Evolutionary conservation across 2,329 filamentous ascomycete species (phyloP).

Genomic region (Fusarium sp.): DNA sequence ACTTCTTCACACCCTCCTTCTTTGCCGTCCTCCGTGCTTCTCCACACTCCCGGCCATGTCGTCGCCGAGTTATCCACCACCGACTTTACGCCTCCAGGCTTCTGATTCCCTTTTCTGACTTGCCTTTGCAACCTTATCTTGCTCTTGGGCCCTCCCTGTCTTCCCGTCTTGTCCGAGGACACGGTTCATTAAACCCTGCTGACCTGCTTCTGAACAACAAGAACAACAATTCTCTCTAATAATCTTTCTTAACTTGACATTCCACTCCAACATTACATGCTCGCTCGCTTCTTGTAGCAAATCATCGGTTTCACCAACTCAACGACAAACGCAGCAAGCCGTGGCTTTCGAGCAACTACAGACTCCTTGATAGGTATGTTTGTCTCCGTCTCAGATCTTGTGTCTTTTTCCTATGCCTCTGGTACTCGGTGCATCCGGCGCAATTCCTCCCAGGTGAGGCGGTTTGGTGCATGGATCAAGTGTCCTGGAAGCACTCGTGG

Average conservation of each 20-base stretch:
- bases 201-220: constrained; percentile 14
- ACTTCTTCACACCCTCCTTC: constrained; percentile 32
- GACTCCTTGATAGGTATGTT: constrained; percentile 37
- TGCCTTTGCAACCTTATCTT: constrained; percentile 44
- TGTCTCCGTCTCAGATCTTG: constrained; percentile 37
- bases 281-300: constrained; percentile 34
- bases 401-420: constrained; percentile 25
- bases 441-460: constrained; percentile 41
- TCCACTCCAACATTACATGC: constrained; percentile 3
- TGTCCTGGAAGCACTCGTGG: constrained; percentile 36
- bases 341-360: constrained; percentile 19
- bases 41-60: constrained; percentile 45
- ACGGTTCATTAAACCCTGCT: constrained; percentile 34
- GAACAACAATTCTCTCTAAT: background rate
- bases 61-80: constrained; percentile 47
- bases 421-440: constrained; percentile 40
- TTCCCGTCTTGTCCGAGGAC: constrained; percentile 34
- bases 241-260: background rate
- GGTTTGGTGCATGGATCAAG: constrained; percentile 45
- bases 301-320: constrained; percentile 27
- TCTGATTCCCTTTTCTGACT: constrained; percentile 36
- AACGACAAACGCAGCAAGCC: constrained; percentile 33
- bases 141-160: constrained; percentile 33
- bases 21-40: constrained; percentile 42
- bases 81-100: constrained; percentile 36